These are phyloP conservation scores for Berkeleyomyces basicola DNA, from an alignment of 2,329 filamentous ascomycete species.

Conservation along the genomic window DNA sequence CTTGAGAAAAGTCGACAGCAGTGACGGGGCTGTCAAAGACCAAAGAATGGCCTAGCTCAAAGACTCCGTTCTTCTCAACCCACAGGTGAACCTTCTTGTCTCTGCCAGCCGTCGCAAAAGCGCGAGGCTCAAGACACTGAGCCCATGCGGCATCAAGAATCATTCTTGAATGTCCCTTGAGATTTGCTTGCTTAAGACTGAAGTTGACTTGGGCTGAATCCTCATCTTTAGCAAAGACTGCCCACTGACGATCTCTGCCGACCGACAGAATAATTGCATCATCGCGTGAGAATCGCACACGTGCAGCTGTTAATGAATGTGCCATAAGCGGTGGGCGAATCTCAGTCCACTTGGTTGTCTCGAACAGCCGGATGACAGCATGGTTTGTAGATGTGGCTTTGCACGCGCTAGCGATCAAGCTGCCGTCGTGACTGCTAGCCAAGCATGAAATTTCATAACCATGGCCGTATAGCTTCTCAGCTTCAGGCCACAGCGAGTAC, in stretches of 20 bases:
- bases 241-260: conserved; percentile 83
- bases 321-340: conserved; percentile 66
- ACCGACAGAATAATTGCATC: conserved; percentile 69
- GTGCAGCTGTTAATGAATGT: conserved; percentile 73
- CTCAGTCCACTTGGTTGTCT: conserved; percentile 76
- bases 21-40: conserved; percentile 46
- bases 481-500: conserved; percentile 88
- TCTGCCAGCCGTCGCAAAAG: conserved; percentile 76
- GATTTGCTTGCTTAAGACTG: conserved; percentile 44
- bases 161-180: conserved; percentile 83
- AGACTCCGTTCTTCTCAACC: conserved; percentile 25
- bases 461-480: conserved; percentile 93
- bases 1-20: conserved; percentile 44
- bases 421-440: conserved; percentile 57
- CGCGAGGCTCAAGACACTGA: conserved; percentile 27
- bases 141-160: conserved; percentile 81
- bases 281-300: conserved; percentile 62
- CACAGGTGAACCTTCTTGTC: conserved; percentile 75
- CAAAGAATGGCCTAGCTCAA: conserved; percentile 22
- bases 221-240: conserved; percentile 47
- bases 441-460: conserved; percentile 91
- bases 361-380: conserved; percentile 82
- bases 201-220: conserved; percentile 28
- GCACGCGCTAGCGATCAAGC: conserved; percentile 76
- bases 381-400: conserved; percentile 86